Base-by-base conservation (phyloP, 75 land plant species). In the Pinus albicaulis region DNA sequence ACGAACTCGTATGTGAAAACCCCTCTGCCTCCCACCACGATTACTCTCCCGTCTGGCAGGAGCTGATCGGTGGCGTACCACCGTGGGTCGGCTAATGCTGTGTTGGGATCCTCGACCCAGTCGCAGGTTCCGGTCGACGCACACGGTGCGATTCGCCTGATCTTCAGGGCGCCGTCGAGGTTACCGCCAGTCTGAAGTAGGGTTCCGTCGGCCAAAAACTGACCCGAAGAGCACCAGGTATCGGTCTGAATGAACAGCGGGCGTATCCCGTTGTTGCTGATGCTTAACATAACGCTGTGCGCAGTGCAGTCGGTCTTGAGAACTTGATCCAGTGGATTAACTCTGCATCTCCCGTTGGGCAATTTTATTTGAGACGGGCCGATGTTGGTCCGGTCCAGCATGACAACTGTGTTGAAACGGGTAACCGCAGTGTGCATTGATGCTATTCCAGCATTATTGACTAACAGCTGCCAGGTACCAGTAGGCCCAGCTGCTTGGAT, bases 331-430 rank as follows among this genome's bases (percentile, higher is more conserved):
- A 10, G 57, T 4, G 11, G n/a, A 44, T 7, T 6, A 12, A 15
- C 31, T 15, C 25, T 25, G 14, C 66, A 77, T 0, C 5, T 36
- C 19, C 2, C 22, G 55, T 28, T 28, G 38, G 26, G 60, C 73
- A 57, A 63, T 55, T 26, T 71, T 64, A 60, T 79, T 73, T 86
- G 79, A 6, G 97, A 90, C 3, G 77, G 85, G 26, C 85, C 89
- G 52, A 76, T 76, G 58, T 78, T 82, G 12, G 89, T 85, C 70
- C 83, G 76, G 66, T 90, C 92, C 75, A 84, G 87, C 59, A 87
- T 84, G 61, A 90, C 48, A 15, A 87, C 81, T 7, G 79, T 85
- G 87, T 87, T 85, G 69, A 25, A 64, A 76, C 77, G 83, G 14
- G 85, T 78, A 36, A 90, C 68, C 48, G 81, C 31, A 31, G 31